Base-by-base conservation (phyloP, 1,139 yeast species). In the Yamadazyma buinensis region DNA sequence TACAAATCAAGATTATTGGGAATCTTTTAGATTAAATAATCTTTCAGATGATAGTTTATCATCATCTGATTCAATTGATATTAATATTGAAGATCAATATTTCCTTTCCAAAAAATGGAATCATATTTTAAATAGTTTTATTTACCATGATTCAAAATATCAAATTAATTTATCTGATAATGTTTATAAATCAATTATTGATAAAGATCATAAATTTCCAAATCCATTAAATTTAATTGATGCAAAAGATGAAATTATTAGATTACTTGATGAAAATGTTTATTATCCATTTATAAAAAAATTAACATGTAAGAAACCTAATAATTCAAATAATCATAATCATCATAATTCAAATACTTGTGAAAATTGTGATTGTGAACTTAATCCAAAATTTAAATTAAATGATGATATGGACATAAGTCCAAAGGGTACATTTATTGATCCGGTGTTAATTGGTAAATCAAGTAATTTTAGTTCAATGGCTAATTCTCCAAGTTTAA, bases 131-230 rank as follows among this genome's bases (percentile, higher is more conserved):
- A 40, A 46, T 26, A 52, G 42, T 24, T 64, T 56, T 41, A 52
- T 66, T 15, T 40, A 42, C 15, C 49, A 54, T 19, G 63, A 70
- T 40, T 59, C 77, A 0, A 71, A 69, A 4, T 60, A 55, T 29
- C 76, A 72, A 47, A 64, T 72, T 37, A 72, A 72, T 44, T 47
- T 72, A 10, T 65, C 75, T 0, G 55, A 61, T 37, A 52, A 52
- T 19, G 52, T 65, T 18, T 58, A 56, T 35, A 49, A 55, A 24
- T 53, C 54, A 23, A 56, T 72, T 28, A 45, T 62, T 8, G 40
- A 54, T 15, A 40, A 43, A 2, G 43, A 51, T 25, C 36, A 43
- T 5, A 40, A 40, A n/a, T 50, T 57, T 23, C 77, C 71, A 37
- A 55, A 64, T 10, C 77, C 77, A 0, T 32, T 44, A 13, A 52